Base-by-base conservation (phyloP, 768 basidiomycete species). In the Cubamyces sp. region DNA sequence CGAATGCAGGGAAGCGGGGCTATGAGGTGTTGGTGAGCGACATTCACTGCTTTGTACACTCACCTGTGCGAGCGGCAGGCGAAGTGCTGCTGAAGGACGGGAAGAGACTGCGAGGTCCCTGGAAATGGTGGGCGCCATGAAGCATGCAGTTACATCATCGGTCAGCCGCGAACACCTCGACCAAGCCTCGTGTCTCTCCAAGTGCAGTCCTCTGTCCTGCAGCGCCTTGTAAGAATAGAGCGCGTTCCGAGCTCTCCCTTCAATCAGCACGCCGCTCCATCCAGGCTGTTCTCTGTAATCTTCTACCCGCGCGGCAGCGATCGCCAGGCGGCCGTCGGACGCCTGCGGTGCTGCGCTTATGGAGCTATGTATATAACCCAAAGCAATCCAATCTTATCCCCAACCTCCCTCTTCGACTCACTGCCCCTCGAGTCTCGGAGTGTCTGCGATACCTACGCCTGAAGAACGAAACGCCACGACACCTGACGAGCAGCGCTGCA, bases 271-370 rank as follows among this genome's bases (percentile, higher is more conserved):
- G 40, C 57, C 23, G 48, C 57, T 49, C 57, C 57, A 57, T 57
- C 39, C 39, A 57, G 57, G 39, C 57, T 50, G 40, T 42, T 41
- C 48, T 59, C 28, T n/a, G 16, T 28, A 51, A 42, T 12, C 14
- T 43, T 51, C 26, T 37, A 16, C 57, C 57, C 41, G 39, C 14
- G 41, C 57, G 57, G 57, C 57, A 48, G 34, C 23, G 49, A 59
- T 59, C 57, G 57, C 56, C 1, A 39, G 49, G 41, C 57, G 57
- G 45, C 7, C 34, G 25, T 59, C 57, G 57, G 57, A 51, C 41
- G 12, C 26, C 26, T 50, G 48, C 57, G 50, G 57, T 50, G 57
- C 57, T 34, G 48, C 26, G 48, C 25, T 40, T 41, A 39, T 28
- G 25, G 25, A 41, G 8, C 34, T 39, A 21, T n/a, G 47, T 52